Conservation (phyloP, 129 eudicot genomes). For the Heracleum sosnowskyi region DNA sequence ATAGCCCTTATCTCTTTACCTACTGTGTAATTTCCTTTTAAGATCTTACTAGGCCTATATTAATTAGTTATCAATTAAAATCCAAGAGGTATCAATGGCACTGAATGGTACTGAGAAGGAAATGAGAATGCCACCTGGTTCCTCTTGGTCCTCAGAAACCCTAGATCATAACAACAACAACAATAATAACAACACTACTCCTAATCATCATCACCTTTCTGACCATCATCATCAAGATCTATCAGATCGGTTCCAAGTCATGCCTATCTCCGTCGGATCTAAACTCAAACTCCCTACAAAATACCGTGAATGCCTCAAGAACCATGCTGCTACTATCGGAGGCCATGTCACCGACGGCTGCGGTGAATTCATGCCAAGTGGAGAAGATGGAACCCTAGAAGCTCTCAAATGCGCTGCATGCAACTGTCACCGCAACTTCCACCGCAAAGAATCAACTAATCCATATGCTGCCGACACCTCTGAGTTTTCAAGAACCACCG, state of each 20-base stretch:
- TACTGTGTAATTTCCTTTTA: neutral
- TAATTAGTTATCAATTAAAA: neutral
- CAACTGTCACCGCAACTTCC: slow-evolving; percentile 92
- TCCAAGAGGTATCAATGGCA: slow-evolving; percentile 18
- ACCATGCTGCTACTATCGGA: slow-evolving; percentile 88
- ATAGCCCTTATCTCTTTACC: slow-evolving; percentile 1
- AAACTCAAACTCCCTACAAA: slow-evolving; percentile 31
- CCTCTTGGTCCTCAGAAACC: slow-evolving; percentile 24
- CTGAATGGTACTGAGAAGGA: slow-evolving; percentile 57
- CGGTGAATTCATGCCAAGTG: slow-evolving; percentile 91
- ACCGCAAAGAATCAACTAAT: slow-evolving; percentile 47
- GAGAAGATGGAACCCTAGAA: slow-evolving; percentile 79
- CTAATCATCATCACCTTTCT: neutral
- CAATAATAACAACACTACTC: neutral
- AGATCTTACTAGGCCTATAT: neutral
- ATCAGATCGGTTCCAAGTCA: slow-evolving; percentile 28
- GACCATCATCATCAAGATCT: slow-evolving; percentile 1
- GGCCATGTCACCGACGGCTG: slow-evolving; percentile 92
- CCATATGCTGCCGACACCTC: slow-evolving; percentile 15
- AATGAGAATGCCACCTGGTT: slow-evolving; percentile 27
- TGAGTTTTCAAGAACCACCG: slow-evolving; percentile 8
- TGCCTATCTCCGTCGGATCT: slow-evolving; percentile 52
- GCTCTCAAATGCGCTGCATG: slow-evolving; percentile 97
- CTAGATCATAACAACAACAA: slow-evolving; percentile 30
- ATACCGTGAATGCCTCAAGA: slow-evolving; percentile 81